A percentile compares a stretch with the other conserved stretches of the same genome.
phyloP scores from a whole-genome alignment of 2,329 filamentous ascomycete genomes.

The Leptographium radiaticola region DNA sequence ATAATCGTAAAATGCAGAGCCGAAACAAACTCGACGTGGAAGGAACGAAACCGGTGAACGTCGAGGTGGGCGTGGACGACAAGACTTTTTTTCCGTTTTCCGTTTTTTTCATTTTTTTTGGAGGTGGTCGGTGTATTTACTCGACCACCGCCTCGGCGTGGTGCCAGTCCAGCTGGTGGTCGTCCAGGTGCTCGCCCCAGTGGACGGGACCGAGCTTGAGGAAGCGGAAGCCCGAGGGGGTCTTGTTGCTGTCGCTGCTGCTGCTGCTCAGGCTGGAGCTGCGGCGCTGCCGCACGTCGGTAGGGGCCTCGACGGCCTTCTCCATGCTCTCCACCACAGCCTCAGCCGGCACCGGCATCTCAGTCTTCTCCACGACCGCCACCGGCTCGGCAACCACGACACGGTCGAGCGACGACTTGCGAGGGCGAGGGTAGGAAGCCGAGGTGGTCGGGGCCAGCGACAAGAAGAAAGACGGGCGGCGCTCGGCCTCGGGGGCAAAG shows the following conservation, averaged over 20 bases:
- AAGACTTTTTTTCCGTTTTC: too few relatives aligned
- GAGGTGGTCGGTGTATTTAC: conserved; percentile 9
- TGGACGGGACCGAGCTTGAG: conserved; percentile 53
- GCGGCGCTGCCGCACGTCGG: conserved; percentile 27
- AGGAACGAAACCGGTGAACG: too few relatives aligned
- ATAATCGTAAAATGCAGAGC: too few relatives aligned
- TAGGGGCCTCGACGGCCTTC: neutral
- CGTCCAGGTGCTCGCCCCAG: conserved; percentile 46
- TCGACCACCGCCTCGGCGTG: conserved; percentile 26
- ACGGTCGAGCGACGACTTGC: conserved; percentile 2
- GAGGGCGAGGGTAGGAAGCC: conserved; percentile 36
- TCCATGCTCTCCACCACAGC: conserved; percentile 2
- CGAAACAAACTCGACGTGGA: too few relatives aligned
- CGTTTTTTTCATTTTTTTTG: neutral
- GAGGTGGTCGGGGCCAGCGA: conserved; percentile 46
- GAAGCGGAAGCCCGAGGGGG: conserved; percentile 29
- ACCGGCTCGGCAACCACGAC: conserved; percentile 2
- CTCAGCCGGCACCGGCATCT: conserved; percentile 7
- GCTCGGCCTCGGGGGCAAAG: conserved; percentile 12
- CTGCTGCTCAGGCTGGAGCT: conserved; percentile 41
- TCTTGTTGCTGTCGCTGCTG: conserved; percentile 21
- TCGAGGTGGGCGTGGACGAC: too few relatives aligned
- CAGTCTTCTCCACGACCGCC: conserved; percentile 14
- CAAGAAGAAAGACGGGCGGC: conserved; percentile 31
- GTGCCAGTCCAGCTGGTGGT: conserved; percentile 43